phyloP scores from a whole-genome alignment of 495 filamentous ascomycete species.

The Barbatosphaeria neglecta region DNA sequence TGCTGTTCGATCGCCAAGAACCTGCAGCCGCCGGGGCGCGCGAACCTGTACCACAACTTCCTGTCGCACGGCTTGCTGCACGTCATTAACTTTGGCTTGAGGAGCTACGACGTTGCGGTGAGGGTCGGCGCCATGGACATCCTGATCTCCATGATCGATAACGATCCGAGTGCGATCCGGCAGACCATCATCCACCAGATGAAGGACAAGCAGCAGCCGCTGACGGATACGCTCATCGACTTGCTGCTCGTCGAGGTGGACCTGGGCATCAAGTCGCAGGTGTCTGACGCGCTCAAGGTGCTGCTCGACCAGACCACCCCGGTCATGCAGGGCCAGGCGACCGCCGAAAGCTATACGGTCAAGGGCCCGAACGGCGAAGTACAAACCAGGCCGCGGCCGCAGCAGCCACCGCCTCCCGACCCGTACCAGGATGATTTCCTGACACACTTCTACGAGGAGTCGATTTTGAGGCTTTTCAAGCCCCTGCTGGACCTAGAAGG shows the following conservation, averaged over 20 bases:
- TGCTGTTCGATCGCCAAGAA: slow-evolving; percentile 93
- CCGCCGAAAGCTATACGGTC: slow-evolving; percentile 49
- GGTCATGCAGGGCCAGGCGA: slow-evolving; percentile 25
- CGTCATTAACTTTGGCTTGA: slow-evolving; percentile 85
- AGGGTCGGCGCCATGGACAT: slow-evolving; percentile 91
- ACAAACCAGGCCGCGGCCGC: slow-evolving; percentile 46
- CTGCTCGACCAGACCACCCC: slow-evolving; percentile 72
- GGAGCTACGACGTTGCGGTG: slow-evolving; percentile 70
- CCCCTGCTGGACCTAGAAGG: slow-evolving; percentile 75
- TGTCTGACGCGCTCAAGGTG: slow-evolving; percentile 91
- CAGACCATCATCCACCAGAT: slow-evolving; percentile 85
- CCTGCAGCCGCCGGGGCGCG: slow-evolving; percentile 68
- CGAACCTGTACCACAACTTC: slow-evolving; percentile 78
- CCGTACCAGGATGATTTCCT: slow-evolving; percentile 80
- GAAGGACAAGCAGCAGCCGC: slow-evolving; percentile 69
- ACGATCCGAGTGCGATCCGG: slow-evolving; percentile 89
- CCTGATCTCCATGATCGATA: slow-evolving; percentile 85
- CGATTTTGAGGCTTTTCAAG: slow-evolving; percentile 74
- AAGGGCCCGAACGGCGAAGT: slow-evolving; percentile 57
- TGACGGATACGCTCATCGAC: slow-evolving; percentile 92
- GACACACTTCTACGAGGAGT: slow-evolving; percentile 79
- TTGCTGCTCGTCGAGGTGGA: slow-evolving; percentile 83
- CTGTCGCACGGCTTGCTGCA: slow-evolving; percentile 75
- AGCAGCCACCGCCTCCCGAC: slow-evolving; percentile 36
- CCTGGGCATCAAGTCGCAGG: slow-evolving; percentile 88